phyloP scores from a whole-genome alignment of 345 rosid genomes.

The rapeseed (Brassica napus) region Da-Ae NC_063444.1:44929001-44929500 shows the following conservation, averaged over 20 bases:
- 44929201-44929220: slow-evolving; percentile 86
- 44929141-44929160: slow-evolving; percentile 88
- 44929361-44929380: neutral
- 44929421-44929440: slow-evolving; percentile 70
- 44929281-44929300: slow-evolving; percentile 87
- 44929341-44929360: slow-evolving; percentile 19
- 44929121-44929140: slow-evolving; percentile 60
- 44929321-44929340: slow-evolving; percentile 83
- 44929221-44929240: slow-evolving; percentile 90
- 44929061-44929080: neutral
- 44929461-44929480: slow-evolving; percentile 77
- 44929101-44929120: slow-evolving; percentile 1
- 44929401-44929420: slow-evolving; percentile 53
- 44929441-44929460: slow-evolving; percentile 67
- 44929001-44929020: slow-evolving; percentile 65
- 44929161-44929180: slow-evolving; percentile 82
- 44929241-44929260: slow-evolving; percentile 90
- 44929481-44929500: slow-evolving; percentile 74
- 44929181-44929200: slow-evolving; percentile 76
- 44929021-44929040: slow-evolving; percentile 90
- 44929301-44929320: slow-evolving; percentile 68
- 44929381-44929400: neutral
- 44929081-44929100: slow-evolving; percentile 1
- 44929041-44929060: slow-evolving; percentile 81
- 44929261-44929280: slow-evolving; percentile 93